These are phyloP conservation scores for Penicillium psychrosexuale DNA, from an alignment of 2,329 filamentous ascomycete genomes.

Conservation along the genomic window DNA sequence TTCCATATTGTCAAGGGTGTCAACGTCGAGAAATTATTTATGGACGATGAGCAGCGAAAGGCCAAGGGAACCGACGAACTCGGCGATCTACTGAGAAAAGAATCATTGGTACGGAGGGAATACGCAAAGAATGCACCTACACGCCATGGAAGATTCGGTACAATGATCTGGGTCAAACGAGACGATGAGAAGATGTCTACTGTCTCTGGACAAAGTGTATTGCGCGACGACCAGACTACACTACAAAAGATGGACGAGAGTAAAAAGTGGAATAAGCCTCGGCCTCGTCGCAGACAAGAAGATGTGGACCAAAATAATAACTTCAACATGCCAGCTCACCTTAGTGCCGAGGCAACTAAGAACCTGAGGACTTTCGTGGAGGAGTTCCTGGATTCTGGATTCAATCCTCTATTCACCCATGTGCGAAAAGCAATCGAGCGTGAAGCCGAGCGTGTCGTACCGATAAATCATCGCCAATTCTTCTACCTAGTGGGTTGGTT, in stretches of 20 bases:
- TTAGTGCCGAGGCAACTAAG: slow-evolving; percentile 71
- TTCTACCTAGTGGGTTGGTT: slow-evolving; percentile 96
- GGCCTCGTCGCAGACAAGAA: slow-evolving; percentile 59
- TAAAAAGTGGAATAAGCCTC: slow-evolving; percentile 86
- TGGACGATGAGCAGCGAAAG: slow-evolving; percentile 70
- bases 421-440: slow-evolving; percentile 86
- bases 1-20: slow-evolving; percentile 92
- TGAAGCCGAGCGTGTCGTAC: slow-evolving; percentile 76
- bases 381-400: slow-evolving; percentile 90
- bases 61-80: slow-evolving; percentile 71
- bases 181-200: slow-evolving; percentile 81
- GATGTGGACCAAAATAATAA: slow-evolving; percentile 62
- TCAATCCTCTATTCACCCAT: slow-evolving; percentile 86
- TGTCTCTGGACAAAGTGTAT: slow-evolving; percentile 81
- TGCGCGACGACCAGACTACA: slow-evolving; percentile 68
- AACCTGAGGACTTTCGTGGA: slow-evolving; percentile 80
- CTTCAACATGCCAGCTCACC: slow-evolving; percentile 67
- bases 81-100: slow-evolving; percentile 70
- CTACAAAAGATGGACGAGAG: slow-evolving; percentile 85
- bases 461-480: slow-evolving; percentile 77
- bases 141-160: slow-evolving; percentile 89
- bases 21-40: slow-evolving; percentile 77
- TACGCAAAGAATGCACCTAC: slow-evolving; percentile 77
- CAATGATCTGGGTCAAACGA: slow-evolving; percentile 94
- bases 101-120: slow-evolving; percentile 75